Evolutionary conservation across 495 filamentous ascomycete genomes (phyloP).

Genomic region (Collariella sp.): DNA sequence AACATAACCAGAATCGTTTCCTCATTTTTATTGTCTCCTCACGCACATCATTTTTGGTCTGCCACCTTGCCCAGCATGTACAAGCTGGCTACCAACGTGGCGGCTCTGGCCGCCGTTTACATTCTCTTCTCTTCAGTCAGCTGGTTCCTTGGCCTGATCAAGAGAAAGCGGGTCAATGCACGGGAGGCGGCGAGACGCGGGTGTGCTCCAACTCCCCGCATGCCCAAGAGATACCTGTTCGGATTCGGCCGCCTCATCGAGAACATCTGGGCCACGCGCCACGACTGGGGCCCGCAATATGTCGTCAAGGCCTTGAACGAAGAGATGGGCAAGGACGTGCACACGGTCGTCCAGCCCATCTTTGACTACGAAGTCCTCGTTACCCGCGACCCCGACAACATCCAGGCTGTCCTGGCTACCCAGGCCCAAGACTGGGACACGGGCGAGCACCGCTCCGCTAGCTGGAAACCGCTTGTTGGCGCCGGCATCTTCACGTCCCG

Average conservation of each 20-base stretch:
- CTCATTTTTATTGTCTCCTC: no score
- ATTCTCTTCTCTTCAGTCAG: not conserved
- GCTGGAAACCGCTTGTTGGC: conserved; percentile 52
- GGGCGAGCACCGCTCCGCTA: conserved; percentile 37
- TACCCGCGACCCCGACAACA: conserved; percentile 54
- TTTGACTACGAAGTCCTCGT: conserved; percentile 31
- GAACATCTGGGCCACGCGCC: conserved; percentile 11
- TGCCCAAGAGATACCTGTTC: conserved; percentile 17
- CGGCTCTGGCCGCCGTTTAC: not conserved
- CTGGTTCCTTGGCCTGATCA: not conserved
- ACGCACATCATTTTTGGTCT: no score
- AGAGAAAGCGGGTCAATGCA: not conserved
- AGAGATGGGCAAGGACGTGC: conserved; percentile 19
- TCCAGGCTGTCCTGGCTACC: conserved; percentile 52
- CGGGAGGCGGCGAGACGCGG: not conserved
- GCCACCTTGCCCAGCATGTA: no score
- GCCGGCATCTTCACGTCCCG: conserved; percentile 64
- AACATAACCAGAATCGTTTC: no score
- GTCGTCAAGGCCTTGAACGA: conserved; percentile 16
- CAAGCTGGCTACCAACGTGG: not conserved
- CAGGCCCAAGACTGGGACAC: conserved; percentile 55
- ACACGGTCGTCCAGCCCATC: conserved; percentile 19
- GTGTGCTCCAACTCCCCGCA: conserved; percentile 7
- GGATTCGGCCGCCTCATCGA: conserved; percentile 17
- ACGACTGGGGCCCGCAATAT: conserved; percentile 14